phyloP scores from a whole-genome alignment of 176 grass and related monocot genomes.

The Aegilops tauschii region DNA sequence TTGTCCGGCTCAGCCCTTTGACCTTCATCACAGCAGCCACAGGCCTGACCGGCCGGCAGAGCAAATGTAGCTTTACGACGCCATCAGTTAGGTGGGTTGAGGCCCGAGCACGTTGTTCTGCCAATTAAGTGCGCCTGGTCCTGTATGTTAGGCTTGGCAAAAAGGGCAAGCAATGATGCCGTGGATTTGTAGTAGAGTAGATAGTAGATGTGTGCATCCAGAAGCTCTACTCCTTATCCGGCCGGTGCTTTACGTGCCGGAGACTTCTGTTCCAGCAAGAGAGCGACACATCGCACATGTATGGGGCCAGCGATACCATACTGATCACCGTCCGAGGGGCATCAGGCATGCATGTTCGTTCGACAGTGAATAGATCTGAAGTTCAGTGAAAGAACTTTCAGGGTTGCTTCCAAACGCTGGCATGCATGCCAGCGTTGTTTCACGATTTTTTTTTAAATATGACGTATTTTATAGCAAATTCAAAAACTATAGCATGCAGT shows the following conservation, averaged over 20 bases:
- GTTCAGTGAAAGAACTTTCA: too few species aligned
- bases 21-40: neutral
- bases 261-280: constrained; percentile 26
- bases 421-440: too few species aligned
- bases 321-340: too few species aligned
- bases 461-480: too few species aligned
- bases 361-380: neutral
- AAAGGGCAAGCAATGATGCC: neutral
- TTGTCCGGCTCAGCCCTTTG: constrained; percentile 36
- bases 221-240: neutral
- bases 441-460: too few species aligned
- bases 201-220: neutral
- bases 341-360: too few species aligned
- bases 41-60: neutral
- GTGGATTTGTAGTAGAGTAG: neutral
- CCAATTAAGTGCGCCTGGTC: neutral
- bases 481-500: too few species aligned
- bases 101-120: neutral
- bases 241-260: constrained; percentile 16
- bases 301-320: neutral
- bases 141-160: neutral
- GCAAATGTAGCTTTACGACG: constrained; percentile 21
- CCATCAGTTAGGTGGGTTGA: constrained; percentile 1
- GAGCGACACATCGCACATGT: neutral
- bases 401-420: too few species aligned